Evolutionary conservation across 2,329 filamentous ascomycete species (phyloP).

Genomic region (Chrysoporthe cubensis): DNA sequence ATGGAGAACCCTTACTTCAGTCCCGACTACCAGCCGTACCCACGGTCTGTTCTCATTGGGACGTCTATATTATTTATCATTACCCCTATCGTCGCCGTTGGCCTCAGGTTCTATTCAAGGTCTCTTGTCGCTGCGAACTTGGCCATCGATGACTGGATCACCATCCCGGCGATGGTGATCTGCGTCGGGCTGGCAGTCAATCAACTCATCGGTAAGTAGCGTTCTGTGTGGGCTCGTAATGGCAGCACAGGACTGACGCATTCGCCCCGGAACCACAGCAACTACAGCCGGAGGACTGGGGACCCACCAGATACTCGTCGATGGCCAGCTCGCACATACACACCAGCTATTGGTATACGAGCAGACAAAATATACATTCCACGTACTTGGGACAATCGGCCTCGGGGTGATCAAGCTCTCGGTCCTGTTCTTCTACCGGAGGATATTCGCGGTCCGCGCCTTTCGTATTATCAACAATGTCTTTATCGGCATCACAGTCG

Average conservation of each 20-base stretch:
- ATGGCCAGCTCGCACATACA: conserved; percentile 14
- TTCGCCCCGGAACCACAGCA: not conserved
- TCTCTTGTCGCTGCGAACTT: not conserved
- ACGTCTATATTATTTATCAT: conserved; percentile 8
- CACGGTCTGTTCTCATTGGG: conserved; percentile 3
- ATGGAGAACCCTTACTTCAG: not conserved
- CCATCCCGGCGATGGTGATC: not conserved
- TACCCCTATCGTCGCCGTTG: not conserved
- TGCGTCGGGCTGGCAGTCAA: conserved; percentile 9
- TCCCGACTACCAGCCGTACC: conserved; percentile 7
- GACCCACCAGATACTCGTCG: conserved; percentile 9
- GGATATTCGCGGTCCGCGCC: conserved; percentile 3
- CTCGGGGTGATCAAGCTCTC: conserved; percentile 15
- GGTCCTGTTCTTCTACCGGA: conserved; percentile 16
- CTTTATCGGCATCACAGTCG: conserved; percentile 4
- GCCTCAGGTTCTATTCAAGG: conserved; percentile 5
- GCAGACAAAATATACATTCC: conserved; percentile 9
- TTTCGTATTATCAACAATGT: conserved; percentile 5
- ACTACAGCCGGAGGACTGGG: conserved; percentile 4
- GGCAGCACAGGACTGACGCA: not conserved
- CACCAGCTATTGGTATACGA: conserved; percentile 12
- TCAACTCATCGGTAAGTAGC: conserved; percentile 10
- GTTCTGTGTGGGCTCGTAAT: not conserved
- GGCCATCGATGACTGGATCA: conserved; percentile 14
- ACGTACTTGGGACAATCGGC: conserved; percentile 1